Evolutionary conservation across 192 early-diverging fungal genomes (phyloP), one percentile per base, ranked within the genome.

Genomic region (Glomus cerebriforme): DNA sequence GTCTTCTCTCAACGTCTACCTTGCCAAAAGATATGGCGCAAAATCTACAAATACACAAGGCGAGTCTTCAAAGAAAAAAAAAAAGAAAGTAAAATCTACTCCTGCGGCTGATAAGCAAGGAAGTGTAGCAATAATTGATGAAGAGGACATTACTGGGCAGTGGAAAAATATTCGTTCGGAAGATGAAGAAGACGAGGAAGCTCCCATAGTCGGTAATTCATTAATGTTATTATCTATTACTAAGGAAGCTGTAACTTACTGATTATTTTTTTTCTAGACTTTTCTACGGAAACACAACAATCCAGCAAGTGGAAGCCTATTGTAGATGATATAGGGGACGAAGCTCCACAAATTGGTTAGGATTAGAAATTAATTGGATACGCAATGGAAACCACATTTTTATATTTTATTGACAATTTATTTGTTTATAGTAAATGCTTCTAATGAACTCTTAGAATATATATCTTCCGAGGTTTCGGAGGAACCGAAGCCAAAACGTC

Each of bases 11-110:
- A 35, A 68, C 54, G 77, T 35, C 49, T 78, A 78, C n/a, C 45
- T 78, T 26, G 47, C 39, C 8, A 78, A 69, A 67, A 78, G 69
- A 59, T 78, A 78, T 58, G 77, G 77, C n/a, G 37, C 64, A 1
- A 24, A 27, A 13, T 26, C 77, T 45, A 24, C 54, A 45, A 24
- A 31, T 43, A 3, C 54, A 15, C 22, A 31, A 19, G 12, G 26
- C 22, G 24, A n/a, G 17, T 1, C 31, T 3, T 15, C 32, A 59
- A 78, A 58, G 35, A 68, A 67, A 54, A 68, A 68, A 17, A 78
- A 78, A 10, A 65, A 58, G 5, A 78, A 78, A 69, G 15, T 17
- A 31, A 78, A 39, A 58, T 7, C 45, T 27, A 60, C 10, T 4
- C 7, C 9, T 32, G 19, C 47, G 26, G 54, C 22, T 32, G 27